These are phyloP conservation scores for Chytriomyces hyalinus DNA, from an alignment of 192 early-diverging fungal genomes.

Conservation along the genomic window DNA sequence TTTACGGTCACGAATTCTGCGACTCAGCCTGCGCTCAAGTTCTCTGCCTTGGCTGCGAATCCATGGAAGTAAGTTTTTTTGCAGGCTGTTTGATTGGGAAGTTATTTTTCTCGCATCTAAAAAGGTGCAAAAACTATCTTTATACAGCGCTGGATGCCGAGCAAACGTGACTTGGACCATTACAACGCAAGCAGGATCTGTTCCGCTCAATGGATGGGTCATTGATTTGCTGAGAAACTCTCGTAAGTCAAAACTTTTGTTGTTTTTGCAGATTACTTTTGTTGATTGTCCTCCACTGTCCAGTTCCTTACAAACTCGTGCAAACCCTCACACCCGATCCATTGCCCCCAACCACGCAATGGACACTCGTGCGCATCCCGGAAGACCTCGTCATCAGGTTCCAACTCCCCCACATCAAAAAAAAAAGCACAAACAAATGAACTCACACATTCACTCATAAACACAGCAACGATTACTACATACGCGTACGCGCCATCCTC, in stretches of 20 bases:
- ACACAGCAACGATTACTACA: slow-evolving; percentile 14
- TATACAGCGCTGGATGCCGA: slow-evolving; percentile 8
- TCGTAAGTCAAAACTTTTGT: not conserved
- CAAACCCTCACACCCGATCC: slow-evolving; percentile 19
- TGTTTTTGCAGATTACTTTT: not conserved
- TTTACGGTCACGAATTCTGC: slow-evolving; percentile 14
- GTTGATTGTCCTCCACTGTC: not conserved
- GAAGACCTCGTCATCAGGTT: not conserved
- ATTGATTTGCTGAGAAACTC: slow-evolving; percentile 28
- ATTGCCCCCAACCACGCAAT: not conserved
- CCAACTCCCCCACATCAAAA: not conserved
- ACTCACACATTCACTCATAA: not conserved
- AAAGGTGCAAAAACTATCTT: too few species aligned
- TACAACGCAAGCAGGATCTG: not conserved
- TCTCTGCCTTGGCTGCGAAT: slow-evolving; percentile 8
- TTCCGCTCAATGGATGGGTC: slow-evolving; percentile 9
- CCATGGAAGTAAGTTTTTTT: slow-evolving; percentile 15
- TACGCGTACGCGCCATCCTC: slow-evolving; percentile 21
- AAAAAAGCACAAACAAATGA: not conserved
- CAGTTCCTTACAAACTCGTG: slow-evolving; percentile 12
- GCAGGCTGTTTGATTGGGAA: not conserved
- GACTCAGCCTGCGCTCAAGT: not conserved
- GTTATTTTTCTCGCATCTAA: not conserved
- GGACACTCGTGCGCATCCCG: slow-evolving; percentile 16
- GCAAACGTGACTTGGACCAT: slow-evolving; percentile 26